Conservation (phyloP, 2,329 filamentous ascomycete genomes). For the Fusarium sarcochroum region DNA sequence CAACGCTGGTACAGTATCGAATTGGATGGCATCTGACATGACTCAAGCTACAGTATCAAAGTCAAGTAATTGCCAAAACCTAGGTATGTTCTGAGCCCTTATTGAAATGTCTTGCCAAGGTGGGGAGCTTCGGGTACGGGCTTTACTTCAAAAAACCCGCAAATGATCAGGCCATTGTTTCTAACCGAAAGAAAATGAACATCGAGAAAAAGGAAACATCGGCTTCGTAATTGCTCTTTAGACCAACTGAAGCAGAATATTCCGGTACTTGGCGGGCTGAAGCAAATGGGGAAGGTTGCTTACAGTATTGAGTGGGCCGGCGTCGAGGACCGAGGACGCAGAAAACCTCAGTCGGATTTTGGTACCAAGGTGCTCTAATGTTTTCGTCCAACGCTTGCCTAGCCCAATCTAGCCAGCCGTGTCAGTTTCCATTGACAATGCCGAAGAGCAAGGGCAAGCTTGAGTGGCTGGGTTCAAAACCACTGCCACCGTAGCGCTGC, state of each 20-base stretch:
- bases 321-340: no score
- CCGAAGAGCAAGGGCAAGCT: slow-evolving; percentile 19
- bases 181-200: slow-evolving; percentile 11
- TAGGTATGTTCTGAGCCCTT: neutral
- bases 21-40: slow-evolving; percentile 3
- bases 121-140: neutral
- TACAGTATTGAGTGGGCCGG: no score
- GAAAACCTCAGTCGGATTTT: no score
- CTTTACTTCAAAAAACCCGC: neutral
- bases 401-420: neutral
- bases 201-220: slow-evolving; percentile 7
- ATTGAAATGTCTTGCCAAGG: slow-evolving; percentile 1
- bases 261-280: no score
- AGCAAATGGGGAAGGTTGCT: no score
- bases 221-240: neutral
- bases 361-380: neutral
- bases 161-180: slow-evolving; percentile 26
- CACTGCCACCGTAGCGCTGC: neutral
- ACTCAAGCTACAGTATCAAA: slow-evolving; percentile 5
- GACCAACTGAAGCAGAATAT: no score
- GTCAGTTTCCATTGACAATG: slow-evolving; percentile 16
- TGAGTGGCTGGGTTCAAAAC: slow-evolving; percentile 10
- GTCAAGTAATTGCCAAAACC: neutral
- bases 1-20: slow-evolving; percentile 7
- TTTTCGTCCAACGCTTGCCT: neutral